Evolutionary conservation across 306 rosid genomes (phyloP).

Genomic region (Rubus idaeus): DNA sequence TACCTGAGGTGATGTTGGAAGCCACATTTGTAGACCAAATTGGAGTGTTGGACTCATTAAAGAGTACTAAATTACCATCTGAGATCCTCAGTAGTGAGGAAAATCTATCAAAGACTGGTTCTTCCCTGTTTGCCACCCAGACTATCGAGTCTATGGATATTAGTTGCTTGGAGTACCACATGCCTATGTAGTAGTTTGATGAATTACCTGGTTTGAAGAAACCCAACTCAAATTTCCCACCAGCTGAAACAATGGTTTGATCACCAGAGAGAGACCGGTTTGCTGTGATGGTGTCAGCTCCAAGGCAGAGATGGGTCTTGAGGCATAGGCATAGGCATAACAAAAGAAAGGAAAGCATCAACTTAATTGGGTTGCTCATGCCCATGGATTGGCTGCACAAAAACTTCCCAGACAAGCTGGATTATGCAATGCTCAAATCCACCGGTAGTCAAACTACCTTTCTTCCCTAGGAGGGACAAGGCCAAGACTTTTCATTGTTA

Average conservation of each 20-base stretch:
- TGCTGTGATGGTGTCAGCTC: conserved; percentile 28
- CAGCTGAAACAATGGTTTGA: conserved; percentile 26
- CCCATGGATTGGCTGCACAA: conserved; percentile 16
- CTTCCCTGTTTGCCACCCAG: conserved; percentile 45
- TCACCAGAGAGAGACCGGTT: conserved; percentile 30
- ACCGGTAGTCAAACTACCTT: too few species aligned
- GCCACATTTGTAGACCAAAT: conserved; percentile 37
- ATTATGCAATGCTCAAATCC: too few species aligned
- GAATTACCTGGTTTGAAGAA: conserved; percentile 36
- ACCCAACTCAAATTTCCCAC: conserved; percentile 26
- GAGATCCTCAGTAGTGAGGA: conserved; percentile 25
- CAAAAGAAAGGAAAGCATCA: not conserved
- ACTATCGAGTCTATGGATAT: not conserved
- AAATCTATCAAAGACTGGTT: conserved; percentile 30
- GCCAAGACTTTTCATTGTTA: too few species aligned
- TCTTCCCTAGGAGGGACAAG: too few species aligned
- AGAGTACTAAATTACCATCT: conserved; percentile 35
- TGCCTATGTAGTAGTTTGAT: conserved; percentile 34
- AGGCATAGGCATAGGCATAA: conserved; percentile 2
- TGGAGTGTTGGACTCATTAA: conserved; percentile 5
- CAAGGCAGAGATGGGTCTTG: conserved; percentile 9
- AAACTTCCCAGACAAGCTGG: too few species aligned
- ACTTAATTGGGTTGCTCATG: not conserved
- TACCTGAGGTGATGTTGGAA: not conserved
- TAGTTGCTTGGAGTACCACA: conserved; percentile 25